Evolutionary conservation across 169 alveolate genomes (phyloP), one percentile per base, ranked within the genome.

Genomic region (Amoebophrya sp.): DNA sequence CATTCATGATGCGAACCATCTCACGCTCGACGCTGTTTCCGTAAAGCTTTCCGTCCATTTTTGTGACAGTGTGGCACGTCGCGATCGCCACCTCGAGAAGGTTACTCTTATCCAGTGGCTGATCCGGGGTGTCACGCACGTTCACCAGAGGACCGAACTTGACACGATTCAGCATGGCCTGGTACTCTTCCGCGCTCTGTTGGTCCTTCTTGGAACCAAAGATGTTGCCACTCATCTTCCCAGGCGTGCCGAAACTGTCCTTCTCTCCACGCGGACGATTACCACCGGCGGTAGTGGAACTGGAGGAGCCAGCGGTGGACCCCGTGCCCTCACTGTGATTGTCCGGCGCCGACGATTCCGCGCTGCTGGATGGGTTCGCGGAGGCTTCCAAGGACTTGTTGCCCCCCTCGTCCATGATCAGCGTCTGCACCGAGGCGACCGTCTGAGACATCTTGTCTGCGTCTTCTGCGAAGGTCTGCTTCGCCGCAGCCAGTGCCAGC

Each of bases 101-200:
- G 83, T 65, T 65, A 1, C 2, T 18, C 83, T 65, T 65, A 36
- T 65, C 83, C 83, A 65, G 0, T 10, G 83, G 83, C 83, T 65
- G 83, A 18, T 65, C 83, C 83, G 83, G 83, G 12, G 83, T 65
- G 83, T 65, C 83, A 10, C 83, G 83, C 83, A 65, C 83, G 83
- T 1, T 6, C 33, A 65, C 83, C 12, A 65, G 83, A 0, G 83
- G 83, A 36, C 83, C 83, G n/a, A 65, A 65, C 83, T 47, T 47
- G 29, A 47, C 65, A 18, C 65, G 65, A 18, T 47, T 47, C 65
- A 47, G 65, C 65, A 18, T 6, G n/a, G n/a, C n/a, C n/a, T n/a
- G n/a, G n/a, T n/a, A n/a, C n/a, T n/a, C n/a, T n/a, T n/a, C n/a
- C n/a, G n/a, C n/a, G n/a, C n/a, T n/a, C n/a, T n/a, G n/a, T n/a